Percentiles rank a stretch among this genome's conserved stretches.
These are phyloP conservation scores for Vitis amurensis DNA, from an alignment of 164 flowering plant genomes.

Conservation along the genomic window DNA sequence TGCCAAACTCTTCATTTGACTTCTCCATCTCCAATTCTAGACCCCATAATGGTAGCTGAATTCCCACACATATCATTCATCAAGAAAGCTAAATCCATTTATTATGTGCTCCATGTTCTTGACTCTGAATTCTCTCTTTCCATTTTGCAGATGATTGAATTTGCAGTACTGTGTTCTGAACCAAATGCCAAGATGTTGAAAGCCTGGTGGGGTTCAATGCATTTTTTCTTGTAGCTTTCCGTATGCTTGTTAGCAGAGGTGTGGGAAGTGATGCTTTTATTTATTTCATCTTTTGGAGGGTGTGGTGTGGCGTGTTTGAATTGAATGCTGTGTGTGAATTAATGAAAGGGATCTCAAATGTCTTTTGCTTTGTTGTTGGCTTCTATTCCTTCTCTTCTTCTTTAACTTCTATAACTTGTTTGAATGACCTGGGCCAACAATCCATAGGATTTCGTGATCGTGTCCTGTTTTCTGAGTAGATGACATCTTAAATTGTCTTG, in stretches of 20 bases:
- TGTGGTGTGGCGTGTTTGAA: neutral
- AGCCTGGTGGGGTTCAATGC: constrained; percentile 1
- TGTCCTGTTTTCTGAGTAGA: neutral
- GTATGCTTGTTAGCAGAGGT: neutral
- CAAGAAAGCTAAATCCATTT: neutral
- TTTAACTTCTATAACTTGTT: constrained; percentile 2
- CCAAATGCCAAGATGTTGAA: constrained; percentile 9
- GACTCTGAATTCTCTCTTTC: neutral
- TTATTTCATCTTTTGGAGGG: no score
- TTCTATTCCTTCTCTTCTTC: neutral
- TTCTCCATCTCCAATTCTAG: constrained; percentile 40
- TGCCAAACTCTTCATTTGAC: constrained; percentile 48
- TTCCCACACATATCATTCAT: neutral
- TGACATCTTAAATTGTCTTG: no score
- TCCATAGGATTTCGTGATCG: neutral
- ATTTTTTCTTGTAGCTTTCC: neutral
- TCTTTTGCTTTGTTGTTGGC: neutral
- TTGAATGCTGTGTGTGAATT: constrained; percentile 3
- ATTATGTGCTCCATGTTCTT: neutral
- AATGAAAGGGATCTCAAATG: constrained; percentile 15
- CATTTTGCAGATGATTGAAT: constrained; percentile 28
- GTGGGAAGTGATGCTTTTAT: neutral
- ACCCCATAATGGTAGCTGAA: constrained; percentile 24
- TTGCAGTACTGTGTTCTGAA: constrained; percentile 8
- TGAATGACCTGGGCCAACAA: constrained; percentile 5